Evolutionary conservation across 768 basidiomycete genomes (phyloP).

Genomic region (Lactifluus volemus): DNA sequence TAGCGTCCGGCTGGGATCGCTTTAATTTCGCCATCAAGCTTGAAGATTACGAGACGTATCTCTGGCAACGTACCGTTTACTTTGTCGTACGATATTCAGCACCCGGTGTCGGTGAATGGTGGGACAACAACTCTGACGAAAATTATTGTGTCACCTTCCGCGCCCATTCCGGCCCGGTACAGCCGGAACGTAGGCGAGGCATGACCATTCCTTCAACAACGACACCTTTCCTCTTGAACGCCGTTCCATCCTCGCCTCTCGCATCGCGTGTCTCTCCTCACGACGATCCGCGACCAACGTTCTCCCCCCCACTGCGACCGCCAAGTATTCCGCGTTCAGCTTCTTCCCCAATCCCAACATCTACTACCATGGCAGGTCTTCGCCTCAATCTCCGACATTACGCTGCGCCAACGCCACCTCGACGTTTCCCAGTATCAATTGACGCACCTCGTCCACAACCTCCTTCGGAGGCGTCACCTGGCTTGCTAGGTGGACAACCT

Average conservation of each 20-base stretch:
- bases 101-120: constrained; percentile 61
- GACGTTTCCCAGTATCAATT: background rate
- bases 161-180: constrained; percentile 12
- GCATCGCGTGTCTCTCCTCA: background rate
- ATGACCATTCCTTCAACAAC: background rate
- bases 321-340: constrained; percentile 5
- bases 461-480: background rate
- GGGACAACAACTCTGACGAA: constrained; percentile 80
- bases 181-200: constrained; percentile 11
- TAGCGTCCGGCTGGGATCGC: constrained; percentile 25
- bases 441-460: background rate
- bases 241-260: constrained; percentile 1
- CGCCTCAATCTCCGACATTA: constrained; percentile 20
- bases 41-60: constrained; percentile 52
- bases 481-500: constrained; percentile 7
- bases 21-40: constrained; percentile 53
- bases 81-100: constrained; percentile 48
- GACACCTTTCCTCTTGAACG: constrained; percentile 14
- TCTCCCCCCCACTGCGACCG: constrained; percentile 2
- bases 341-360: constrained; percentile 8
- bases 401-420: constrained; percentile 14
- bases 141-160: constrained; percentile 77
- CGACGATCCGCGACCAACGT: constrained; percentile 8
- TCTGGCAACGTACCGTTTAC: constrained; percentile 47
- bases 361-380: background rate